Conservation (phyloP, 75 land plant genomes). For the Larix kaempferi region DNA sequence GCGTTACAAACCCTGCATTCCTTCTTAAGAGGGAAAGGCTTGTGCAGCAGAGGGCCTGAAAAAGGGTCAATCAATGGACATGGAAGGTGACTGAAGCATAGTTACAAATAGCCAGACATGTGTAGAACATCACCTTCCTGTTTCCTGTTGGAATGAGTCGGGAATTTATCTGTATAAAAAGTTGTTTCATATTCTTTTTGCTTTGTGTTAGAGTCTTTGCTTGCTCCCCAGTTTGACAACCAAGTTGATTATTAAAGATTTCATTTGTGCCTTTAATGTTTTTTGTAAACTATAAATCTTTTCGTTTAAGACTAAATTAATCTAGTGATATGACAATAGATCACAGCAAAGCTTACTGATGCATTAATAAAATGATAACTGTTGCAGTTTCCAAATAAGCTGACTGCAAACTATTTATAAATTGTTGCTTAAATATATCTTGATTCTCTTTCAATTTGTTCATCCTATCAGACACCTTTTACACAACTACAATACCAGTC, state of each 20-base stretch:
- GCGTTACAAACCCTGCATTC: background rate
- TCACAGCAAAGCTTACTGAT: background rate
- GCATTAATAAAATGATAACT: background rate
- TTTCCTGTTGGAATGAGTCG: background rate
- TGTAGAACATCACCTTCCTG: background rate
- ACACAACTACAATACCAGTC: background rate
- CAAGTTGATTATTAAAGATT: background rate
- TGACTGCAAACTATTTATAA: no score
- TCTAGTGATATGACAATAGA: background rate
- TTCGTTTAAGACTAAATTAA: background rate
- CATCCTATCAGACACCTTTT: background rate
- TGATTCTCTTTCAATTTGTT: background rate
- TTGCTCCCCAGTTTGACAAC: background rate
- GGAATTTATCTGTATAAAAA: background rate
- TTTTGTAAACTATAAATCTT: background rate
- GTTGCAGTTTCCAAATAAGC: background rate
- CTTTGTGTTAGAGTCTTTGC: background rate
- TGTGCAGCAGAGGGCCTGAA: background rate
- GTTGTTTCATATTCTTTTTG: background rate
- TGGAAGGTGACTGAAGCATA: background rate
- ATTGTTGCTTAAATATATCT: background rate
- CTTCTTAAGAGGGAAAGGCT: background rate
- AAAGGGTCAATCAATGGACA: background rate
- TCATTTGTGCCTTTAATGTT: background rate
- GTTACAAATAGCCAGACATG: background rate